Percentiles rank a stretch among this genome's conserved stretches.
Evolutionary conservation across 371 early-diverging fungal genomes (phyloP).

Genomic region (Mortierella sp.): DNA sequence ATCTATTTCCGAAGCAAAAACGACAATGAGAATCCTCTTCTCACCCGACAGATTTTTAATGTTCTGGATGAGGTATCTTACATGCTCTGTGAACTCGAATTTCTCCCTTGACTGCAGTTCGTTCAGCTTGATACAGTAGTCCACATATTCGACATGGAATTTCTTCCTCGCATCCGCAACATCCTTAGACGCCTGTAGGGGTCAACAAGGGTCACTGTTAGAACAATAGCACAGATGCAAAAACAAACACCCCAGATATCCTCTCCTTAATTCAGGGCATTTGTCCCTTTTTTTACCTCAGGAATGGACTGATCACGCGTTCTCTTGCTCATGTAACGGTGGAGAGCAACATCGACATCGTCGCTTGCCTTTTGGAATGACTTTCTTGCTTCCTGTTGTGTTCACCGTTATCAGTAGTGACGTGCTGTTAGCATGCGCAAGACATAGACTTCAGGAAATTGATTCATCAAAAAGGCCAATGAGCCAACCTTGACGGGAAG

Average conservation of each 20-base stretch:
- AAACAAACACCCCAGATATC: not conserved
- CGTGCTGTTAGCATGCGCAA: too few species aligned
- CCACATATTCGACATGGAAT: constrained; percentile 73
- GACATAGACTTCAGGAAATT: not conserved
- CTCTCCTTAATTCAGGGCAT: constrained; percentile 23
- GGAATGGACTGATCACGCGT: constrained; percentile 67
- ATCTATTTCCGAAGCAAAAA: constrained; percentile 8
- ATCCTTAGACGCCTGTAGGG: constrained; percentile 65
- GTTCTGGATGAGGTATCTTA: constrained; percentile 37
- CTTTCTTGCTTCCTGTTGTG: constrained; percentile 70
- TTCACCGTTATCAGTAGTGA: too few species aligned
- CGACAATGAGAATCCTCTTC: too few species aligned
- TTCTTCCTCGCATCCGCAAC: constrained; percentile 67
- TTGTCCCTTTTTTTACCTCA: constrained; percentile 56
- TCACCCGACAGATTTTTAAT: not conserved
- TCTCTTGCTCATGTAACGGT: constrained; percentile 71
- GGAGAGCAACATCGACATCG: constrained; percentile 69
- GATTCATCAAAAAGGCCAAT: not conserved
- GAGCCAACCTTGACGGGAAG: constrained; percentile 69
- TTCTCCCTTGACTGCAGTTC: constrained; percentile 75
- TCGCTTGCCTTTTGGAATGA: constrained; percentile 74
- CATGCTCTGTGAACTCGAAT: constrained; percentile 81
- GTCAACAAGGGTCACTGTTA: not conserved
- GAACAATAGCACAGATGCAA: not conserved
- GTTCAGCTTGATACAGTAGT: constrained; percentile 75